A percentile compares a stretch with the other conserved stretches of the same genome.
phyloP scores from a whole-genome alignment of 2,329 filamentous ascomycete genomes.

The Ceratocystis cacaofunesta region DNA sequence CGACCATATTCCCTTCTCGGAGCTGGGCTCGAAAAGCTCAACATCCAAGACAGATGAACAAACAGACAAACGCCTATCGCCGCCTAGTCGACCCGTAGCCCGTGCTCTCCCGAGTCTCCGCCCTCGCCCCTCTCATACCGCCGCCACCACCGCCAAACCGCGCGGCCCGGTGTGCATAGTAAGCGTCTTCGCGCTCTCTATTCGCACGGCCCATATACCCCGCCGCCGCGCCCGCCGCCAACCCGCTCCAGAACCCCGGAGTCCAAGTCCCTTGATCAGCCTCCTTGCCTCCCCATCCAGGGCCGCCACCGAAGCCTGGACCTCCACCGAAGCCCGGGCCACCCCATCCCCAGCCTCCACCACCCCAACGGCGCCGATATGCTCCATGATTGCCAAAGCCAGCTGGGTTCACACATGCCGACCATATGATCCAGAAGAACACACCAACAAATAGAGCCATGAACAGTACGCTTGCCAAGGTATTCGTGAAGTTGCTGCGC shows the following conservation, averaged over 20 bases:
- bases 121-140: neutral
- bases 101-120: conserved; percentile 38
- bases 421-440: conserved; percentile 46
- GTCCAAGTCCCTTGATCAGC: conserved; percentile 39
- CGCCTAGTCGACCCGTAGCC: conserved; percentile 57
- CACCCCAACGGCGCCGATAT: conserved; percentile 16
- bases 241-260: conserved; percentile 61
- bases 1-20: no score
- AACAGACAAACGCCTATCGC: conserved; percentile 26
- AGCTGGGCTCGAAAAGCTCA: no score
- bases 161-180: neutral
- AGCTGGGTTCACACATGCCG: conserved; percentile 28
- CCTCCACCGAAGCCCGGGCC: conserved; percentile 18
- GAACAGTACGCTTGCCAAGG: conserved; percentile 37
- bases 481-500: conserved; percentile 21
- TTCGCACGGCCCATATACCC: conserved; percentile 47
- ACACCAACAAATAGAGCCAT: conserved; percentile 46
- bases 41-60: neutral
- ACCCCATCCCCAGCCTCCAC: conserved; percentile 21
- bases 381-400: conserved; percentile 23
- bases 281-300: conserved; percentile 21
- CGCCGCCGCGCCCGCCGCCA: conserved; percentile 53
- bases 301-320: conserved; percentile 27
- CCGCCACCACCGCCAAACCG: neutral
- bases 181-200: conserved; percentile 21